Conservation (phyloP, 306 rosid genomes). For the Rosa persica region DNA sequence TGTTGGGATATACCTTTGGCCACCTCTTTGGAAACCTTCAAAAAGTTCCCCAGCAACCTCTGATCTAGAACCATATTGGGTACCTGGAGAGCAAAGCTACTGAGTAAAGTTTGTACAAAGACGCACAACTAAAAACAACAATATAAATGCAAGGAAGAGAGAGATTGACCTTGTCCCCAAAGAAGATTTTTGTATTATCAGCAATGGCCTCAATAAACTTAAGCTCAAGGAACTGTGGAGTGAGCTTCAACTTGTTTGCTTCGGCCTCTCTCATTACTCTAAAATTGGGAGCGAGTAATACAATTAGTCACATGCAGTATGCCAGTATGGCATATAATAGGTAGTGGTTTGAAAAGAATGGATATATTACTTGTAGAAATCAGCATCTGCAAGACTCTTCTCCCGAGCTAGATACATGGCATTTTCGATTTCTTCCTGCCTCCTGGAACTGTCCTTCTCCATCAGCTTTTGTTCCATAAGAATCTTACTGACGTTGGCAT, state of each 20-base stretch:
- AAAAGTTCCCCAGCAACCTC: conserved; percentile 77
- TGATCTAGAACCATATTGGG: conserved; percentile 86
- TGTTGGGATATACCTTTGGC: conserved; percentile 5
- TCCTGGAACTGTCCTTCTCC: conserved; percentile 71
- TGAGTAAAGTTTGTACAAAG: conserved; percentile 20
- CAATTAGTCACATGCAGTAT: conserved; percentile 1
- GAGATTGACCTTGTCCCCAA: conserved; percentile 81
- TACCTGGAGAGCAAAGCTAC: conserved; percentile 46
- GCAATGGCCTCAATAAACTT: conserved; percentile 81
- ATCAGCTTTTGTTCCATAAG: conserved; percentile 78
- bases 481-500: conserved; percentile 87
- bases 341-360: conserved; percentile 4
- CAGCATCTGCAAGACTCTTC: conserved; percentile 81
- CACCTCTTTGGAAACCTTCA: conserved; percentile 41
- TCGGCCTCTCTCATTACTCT: conserved; percentile 83
- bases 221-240: conserved; percentile 89
- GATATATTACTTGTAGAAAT: conserved; percentile 63
- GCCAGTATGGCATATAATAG: neutral
- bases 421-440: conserved; percentile 79
- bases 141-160: neutral
- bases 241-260: conserved; percentile 88
- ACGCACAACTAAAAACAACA: neutral
- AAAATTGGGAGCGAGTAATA: conserved; percentile 18
- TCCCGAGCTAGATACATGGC: conserved; percentile 74
- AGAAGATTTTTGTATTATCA: conserved; percentile 84